phyloP scores from a whole-genome alignment of 768 basidiomycete species.

The Suillus sp. region DNA sequence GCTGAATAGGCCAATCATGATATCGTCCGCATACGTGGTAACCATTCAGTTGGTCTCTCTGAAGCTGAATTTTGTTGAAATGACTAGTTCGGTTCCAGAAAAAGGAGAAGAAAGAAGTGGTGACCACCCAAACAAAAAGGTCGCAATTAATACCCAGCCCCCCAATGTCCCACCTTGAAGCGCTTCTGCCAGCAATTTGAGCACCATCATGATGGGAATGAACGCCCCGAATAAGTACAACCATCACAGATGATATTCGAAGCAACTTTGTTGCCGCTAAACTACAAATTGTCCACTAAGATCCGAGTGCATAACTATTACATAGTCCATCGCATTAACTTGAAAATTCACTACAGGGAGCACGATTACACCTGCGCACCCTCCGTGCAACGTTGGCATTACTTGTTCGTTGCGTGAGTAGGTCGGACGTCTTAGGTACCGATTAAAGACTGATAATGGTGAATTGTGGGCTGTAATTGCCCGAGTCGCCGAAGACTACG shows the following conservation, averaged over 20 bases:
- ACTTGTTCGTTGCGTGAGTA: constrained; percentile 7
- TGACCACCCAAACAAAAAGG: background rate
- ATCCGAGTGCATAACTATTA: constrained; percentile 6
- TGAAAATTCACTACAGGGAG: background rate
- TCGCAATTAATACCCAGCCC: background rate
- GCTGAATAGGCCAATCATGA: no score
- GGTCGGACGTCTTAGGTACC: background rate
- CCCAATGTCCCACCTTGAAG: background rate
- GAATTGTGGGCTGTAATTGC: constrained; percentile 31
- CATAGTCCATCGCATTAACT: constrained; percentile 8
- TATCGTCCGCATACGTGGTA: no score
- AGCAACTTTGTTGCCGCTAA: constrained; percentile 6
- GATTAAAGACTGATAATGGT: constrained; percentile 21
- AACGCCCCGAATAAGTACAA: background rate
- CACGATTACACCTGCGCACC: constrained; percentile 1
- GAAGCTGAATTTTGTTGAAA: no score
- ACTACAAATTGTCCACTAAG: constrained; percentile 3
- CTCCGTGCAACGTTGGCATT: background rate
- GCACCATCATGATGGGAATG: background rate
- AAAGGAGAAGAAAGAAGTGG: background rate
- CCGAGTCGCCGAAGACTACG: constrained; percentile 39
- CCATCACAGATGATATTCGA: constrained; percentile 4
- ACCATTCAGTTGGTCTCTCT: background rate
- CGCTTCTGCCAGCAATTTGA: background rate
- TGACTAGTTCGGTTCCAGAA: no score